Evolutionary conservation across 2,329 filamentous ascomycete genomes (phyloP), one percentile per base, ranked within the genome.

Genomic region (Neobulgaria alba): DNA sequence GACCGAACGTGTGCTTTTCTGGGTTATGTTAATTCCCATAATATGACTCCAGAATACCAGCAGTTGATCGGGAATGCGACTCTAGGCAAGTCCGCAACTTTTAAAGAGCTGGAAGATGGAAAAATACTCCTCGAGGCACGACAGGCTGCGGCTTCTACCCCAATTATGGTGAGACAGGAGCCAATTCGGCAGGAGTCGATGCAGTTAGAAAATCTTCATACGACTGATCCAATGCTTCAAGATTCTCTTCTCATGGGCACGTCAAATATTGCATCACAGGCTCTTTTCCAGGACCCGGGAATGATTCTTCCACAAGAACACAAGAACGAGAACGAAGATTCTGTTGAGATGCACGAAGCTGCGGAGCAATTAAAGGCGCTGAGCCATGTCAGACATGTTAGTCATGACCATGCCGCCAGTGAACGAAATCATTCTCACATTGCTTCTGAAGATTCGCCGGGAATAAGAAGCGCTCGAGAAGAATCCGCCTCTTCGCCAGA

Each of bases 331-430:
- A 71, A 68, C 3, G 76, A 79, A 53, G 77, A 80, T 42, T 77
- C 77, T n/a, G 76, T 73, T 7, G 77, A 82, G 60, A 80, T 82
- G 75, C 75, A 81, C 50, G 75, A 80, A 57, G 77, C 77, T 15
- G 77, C 77, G 3, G 77, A 81, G 54, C 77, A 81, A 57, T 65
- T 82, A 4, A 80, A 81, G 52, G 77, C 77, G 2, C 58, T 82
- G 31, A 80, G 77, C 50, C 76, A 82, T 52, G 70, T 80, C 39
- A 69, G 76, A 2, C 74, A 74, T 45, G 55, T 67, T 14, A 73
- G 70, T 46, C 70, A 71, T 41, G 71, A 74, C 41, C 50, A 53
- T 42, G 42, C 46, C 34, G 48, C 48, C 16, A 53, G 49, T 42
- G 55, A 59, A 5, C 52, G 56, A 36, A 58, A 56, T 31, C 48